Evolutionary conservation across 352 stramenopile species (phyloP), one percentile per base, ranked within the genome.

Genomic region (Pythium sp.): DNA sequence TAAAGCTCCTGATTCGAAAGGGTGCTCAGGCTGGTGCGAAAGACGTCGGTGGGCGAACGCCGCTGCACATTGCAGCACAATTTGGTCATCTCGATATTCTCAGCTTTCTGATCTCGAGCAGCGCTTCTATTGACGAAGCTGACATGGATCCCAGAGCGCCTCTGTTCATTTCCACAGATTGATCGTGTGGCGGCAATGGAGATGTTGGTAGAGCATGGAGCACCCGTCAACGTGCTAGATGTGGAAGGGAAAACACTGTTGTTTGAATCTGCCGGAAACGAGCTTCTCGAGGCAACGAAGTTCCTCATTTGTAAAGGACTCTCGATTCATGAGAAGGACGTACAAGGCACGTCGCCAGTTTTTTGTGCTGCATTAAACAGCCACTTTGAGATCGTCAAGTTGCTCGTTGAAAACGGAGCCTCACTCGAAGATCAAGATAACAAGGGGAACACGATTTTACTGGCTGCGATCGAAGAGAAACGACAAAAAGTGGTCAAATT

Each of bases 21-120:
- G 53, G 26, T 6, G n/a, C 34, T 2, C 34, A 15, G 5, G 34
- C 41, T 30, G 30, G 41, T 18, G 53, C 32, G 53, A 22, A n/a
- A 58, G 24, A 58, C 15, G 3, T 24, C n/a, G 53, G 22, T 7
- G 15, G 53, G 12, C 6, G 26, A 38, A 41, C 53, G 26, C 26
- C 26, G 53, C 53, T 58, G 53, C 53, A 59, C 54, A n/a, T 41
- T 24, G 54, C 54, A 26, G 28, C 54, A 3, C 54, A 59, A 15
- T 14, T 6, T 6, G 54, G 15, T 5, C 26, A 41, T 41, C 15
- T 59, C 26, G 54, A 41, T 4, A 59, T 59, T 28, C 54, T 59
- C 24, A 18, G 9, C 14, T 59, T 41, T 30, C 54, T 59, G 3
- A 14, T 59, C 54, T 12, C 54, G 14, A 59, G 30, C 12, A 30